Evolutionary conservation across 331 rosid species (phyloP).

Genomic region (Prunus yedoensis): DNA sequence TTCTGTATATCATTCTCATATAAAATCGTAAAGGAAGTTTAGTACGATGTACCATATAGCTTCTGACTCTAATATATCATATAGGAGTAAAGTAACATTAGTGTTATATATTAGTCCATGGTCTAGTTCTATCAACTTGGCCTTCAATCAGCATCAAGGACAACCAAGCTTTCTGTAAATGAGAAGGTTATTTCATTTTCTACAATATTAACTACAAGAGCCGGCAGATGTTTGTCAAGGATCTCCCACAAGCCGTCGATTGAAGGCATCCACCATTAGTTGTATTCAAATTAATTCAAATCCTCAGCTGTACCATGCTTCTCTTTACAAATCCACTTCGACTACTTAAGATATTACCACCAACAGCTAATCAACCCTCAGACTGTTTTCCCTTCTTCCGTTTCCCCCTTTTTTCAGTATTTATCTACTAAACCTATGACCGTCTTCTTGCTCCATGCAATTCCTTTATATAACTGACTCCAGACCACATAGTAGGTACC

Average conservation of each 20-base stretch:
- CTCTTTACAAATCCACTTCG: conserved; percentile 22
- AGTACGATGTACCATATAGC: neutral
- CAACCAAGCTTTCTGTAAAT: conserved; percentile 11
- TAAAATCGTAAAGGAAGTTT: neutral
- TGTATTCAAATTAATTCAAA: conserved; percentile 25
- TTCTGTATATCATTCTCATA: neutral
- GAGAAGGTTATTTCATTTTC: conserved; percentile 8
- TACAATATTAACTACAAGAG: conserved; percentile 19
- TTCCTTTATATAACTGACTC: neutral
- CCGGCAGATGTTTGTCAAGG: conserved; percentile 18
- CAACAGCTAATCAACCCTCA: neutral
- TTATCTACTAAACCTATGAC: neutral
- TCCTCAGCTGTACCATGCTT: conserved; percentile 19
- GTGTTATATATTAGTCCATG: neutral
- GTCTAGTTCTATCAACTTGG: conserved; percentile 1
- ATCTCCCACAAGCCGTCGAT: conserved; percentile 28
- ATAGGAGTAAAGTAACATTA: neutral
- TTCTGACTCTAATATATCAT: neutral
- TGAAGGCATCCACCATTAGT: conserved; percentile 19
- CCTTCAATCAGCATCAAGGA: conserved; percentile 6
- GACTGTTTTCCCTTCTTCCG: neutral
- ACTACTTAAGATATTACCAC: conserved; percentile 27
- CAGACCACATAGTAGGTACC: neutral
- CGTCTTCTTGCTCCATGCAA: neutral
- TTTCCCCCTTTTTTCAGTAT: neutral